Evolutionary conservation across 352 stramenopile species (phyloP).

Genomic region (Phytophthora rubi): DNA sequence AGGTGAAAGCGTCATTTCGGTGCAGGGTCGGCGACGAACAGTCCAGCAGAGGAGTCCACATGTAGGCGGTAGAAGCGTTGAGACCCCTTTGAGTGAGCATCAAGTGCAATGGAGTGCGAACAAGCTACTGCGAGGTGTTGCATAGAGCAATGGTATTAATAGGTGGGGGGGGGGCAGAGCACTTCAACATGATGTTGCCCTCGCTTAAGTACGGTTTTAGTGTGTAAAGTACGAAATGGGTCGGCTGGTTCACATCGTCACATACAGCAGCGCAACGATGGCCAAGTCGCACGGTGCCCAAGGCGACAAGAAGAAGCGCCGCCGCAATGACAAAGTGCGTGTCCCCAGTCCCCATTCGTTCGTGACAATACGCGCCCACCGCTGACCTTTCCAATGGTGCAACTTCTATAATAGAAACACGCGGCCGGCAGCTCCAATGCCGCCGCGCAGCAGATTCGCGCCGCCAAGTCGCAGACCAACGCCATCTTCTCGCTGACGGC

Average conservation of each 20-base stretch:
- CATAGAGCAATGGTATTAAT: too few species aligned
- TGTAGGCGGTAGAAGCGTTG: not conserved
- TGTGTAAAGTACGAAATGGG: slow-evolving; percentile 13
- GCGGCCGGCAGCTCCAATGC: slow-evolving; percentile 12
- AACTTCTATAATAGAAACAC: slow-evolving; percentile 30
- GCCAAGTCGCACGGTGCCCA: slow-evolving; percentile 21
- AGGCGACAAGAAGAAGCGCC: slow-evolving; percentile 37
- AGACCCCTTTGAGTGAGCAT: not conserved
- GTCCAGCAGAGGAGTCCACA: not conserved
- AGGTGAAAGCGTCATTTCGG: not conserved
- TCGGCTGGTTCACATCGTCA: slow-evolving; percentile 25
- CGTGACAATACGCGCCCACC: not conserved
- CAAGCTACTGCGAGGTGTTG: too few species aligned
- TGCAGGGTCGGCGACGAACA: not conserved
- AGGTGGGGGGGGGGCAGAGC: not conserved
- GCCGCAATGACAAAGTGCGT: slow-evolving; percentile 40
- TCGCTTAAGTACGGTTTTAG: slow-evolving; percentile 6
- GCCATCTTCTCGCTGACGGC: slow-evolving; percentile 71
- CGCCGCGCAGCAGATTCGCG: slow-evolving; percentile 34
- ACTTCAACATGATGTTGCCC: slow-evolving; percentile 16
- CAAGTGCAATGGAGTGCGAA: not conserved
- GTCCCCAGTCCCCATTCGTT: too few species aligned
- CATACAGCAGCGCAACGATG: slow-evolving; percentile 9
- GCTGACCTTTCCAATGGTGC: not conserved
- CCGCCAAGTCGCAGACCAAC: slow-evolving; percentile 69